phyloP scores from a whole-genome alignment of 78 protist genomes.

The Dictyostelium firmibasis region DNA sequence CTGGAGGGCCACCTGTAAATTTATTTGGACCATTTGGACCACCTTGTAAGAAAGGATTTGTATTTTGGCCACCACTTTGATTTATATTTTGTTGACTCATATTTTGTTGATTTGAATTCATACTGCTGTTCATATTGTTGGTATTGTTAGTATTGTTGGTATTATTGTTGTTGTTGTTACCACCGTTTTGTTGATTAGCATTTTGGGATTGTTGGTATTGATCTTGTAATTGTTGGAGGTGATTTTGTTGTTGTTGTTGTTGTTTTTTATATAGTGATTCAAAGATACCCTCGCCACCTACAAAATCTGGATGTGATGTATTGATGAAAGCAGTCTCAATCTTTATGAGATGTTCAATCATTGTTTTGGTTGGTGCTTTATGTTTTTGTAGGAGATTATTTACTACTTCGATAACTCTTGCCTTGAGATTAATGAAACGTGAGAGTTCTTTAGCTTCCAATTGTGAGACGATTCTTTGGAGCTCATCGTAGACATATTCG shows the following conservation, averaged over 20 bases:
- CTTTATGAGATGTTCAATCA: slow-evolving; percentile 85
- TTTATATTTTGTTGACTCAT: neutral
- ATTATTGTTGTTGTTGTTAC: neutral
- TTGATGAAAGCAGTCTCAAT: slow-evolving; percentile 94
- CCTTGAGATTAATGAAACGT: slow-evolving; percentile 64
- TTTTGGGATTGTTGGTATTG: neutral
- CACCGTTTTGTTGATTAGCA: neutral
- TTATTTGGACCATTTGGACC: neutral
- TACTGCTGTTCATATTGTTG: neutral
- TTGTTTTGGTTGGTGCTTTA: slow-evolving; percentile 72
- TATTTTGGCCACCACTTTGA: neutral
- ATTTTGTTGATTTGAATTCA: neutral
- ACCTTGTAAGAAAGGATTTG: slow-evolving; percentile 1
- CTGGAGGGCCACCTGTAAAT: neutral
- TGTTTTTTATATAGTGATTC: slow-evolving; percentile 41
- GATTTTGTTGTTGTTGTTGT: slow-evolving; percentile 49
- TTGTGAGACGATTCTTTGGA: slow-evolving; percentile 79
- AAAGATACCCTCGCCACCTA: slow-evolving; percentile 78
- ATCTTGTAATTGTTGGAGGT: slow-evolving; percentile 5
- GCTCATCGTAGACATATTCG: slow-evolving; percentile 93
- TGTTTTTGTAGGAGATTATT: slow-evolving; percentile 66
- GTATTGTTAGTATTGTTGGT: neutral
- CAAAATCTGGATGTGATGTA: slow-evolving; percentile 95
- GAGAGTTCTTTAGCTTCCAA: slow-evolving; percentile 77
- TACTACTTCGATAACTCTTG: slow-evolving; percentile 73